Evolutionary conservation across 2,329 filamentous ascomycete genomes (phyloP), one percentile per base, ranked within the genome.

Genomic region (Rhynchosporium graminicola): DNA sequence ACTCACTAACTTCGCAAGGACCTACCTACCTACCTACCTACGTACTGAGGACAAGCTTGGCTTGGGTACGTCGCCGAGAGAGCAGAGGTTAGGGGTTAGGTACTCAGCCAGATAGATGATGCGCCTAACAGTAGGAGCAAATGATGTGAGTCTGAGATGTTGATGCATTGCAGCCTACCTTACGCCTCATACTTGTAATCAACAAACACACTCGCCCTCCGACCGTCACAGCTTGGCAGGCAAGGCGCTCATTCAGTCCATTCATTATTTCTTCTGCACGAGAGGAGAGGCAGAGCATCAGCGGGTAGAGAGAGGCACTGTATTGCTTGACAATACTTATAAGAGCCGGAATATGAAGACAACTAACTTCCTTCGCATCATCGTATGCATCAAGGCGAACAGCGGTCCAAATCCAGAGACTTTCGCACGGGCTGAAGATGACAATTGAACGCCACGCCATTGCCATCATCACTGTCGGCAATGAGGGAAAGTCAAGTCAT

Each of bases 111-210:
- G 20, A 20, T 20, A 20, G 20, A 20, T 20, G 20, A 20, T 20
- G 20, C 20, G 20, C 20, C 20, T 20, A 20, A 20, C 20, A 20
- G 20, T 20, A 20, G 20, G 20, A 20, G 20, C 20, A 20, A 20
- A 20, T 43, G 40, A 43, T 43, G 10, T 43, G 10, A 43, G 20
- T 43, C 12, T 43, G 40, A 43, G 10, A 10, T 15, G 10, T 10
- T 33, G 36, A 20, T 51, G 40, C 7, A 15, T n/a, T 51, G 43
- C 31, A 28, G 48, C 33, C 50, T 46, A 45, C 52, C 43, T 31
- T 56, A 57, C 57, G 60, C 57, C 61, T 57, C 43, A 20, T 57
- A 57, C 60, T 63, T 46, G 31, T 20, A 31, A 33, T 33, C 47
- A 15, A 36, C 12, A 20, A 20, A 20, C 20, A 20, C 20, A 20